Evolutionary conservation across 129 eudicot species (phyloP).

Genomic region (Ambrosia trifida): DNA sequence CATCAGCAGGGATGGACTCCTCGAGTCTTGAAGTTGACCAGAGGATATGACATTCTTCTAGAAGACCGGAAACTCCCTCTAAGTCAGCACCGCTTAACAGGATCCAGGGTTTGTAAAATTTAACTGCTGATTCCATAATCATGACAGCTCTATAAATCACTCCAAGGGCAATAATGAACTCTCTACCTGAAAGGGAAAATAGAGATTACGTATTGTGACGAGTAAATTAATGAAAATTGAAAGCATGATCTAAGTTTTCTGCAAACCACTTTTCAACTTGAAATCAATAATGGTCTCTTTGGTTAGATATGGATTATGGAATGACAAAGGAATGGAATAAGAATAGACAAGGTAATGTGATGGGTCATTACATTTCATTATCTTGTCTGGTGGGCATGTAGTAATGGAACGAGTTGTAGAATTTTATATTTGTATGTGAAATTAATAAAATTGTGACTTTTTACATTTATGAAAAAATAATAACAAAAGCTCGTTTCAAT

Average conservation of each 20-base stretch:
- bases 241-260: neutral
- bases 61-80: constrained; percentile 35
- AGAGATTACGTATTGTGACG: constrained; percentile 2
- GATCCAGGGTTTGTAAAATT: constrained; percentile 69
- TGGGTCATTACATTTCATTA: too few species aligned
- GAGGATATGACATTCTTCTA: constrained; percentile 63
- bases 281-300: neutral
- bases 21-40: constrained; percentile 79
- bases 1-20: constrained; percentile 45
- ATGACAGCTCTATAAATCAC: constrained; percentile 71
- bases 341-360: neutral
- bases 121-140: constrained; percentile 59
- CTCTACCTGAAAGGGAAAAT: constrained; percentile 45
- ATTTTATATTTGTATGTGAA: too few species aligned
- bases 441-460: too few species aligned
- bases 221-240: neutral
- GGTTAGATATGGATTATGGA: neutral
- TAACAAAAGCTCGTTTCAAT: too few species aligned
- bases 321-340: neutral
- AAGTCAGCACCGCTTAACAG: constrained; percentile 39
- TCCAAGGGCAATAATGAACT: constrained; percentile 61
- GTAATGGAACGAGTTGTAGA: too few species aligned
- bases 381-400: too few species aligned
- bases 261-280: constrained; percentile 9
- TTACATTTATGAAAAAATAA: too few species aligned